phyloP scores from a whole-genome alignment of 257 asterid genomes.

The Solanum chmielewskii region DNA sequence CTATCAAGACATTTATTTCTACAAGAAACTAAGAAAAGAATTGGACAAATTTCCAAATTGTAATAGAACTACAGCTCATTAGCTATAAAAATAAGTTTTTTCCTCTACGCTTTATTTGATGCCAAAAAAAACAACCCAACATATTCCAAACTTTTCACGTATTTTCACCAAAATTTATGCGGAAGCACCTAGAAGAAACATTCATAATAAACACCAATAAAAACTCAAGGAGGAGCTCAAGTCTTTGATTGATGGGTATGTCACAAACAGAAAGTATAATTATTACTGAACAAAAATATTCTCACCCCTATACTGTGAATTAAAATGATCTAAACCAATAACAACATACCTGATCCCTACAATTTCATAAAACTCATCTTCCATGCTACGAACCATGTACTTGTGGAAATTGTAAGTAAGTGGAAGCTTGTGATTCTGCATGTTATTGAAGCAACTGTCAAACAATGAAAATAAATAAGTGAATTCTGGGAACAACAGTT shows the following conservation, averaged over 20 bases:
- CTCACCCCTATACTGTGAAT: background rate
- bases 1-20: background rate
- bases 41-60: background rate
- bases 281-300: background rate
- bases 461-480: background rate
- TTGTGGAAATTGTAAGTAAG: constrained; percentile 68
- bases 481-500: background rate
- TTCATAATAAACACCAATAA: background rate
- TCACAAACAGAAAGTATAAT: background rate
- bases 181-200: background rate
- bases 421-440: constrained; percentile 78
- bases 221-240: background rate
- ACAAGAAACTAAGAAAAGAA: background rate
- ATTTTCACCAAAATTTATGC: background rate
- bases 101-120: background rate
- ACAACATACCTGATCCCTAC: constrained; percentile 72
- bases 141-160: background rate
- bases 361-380: constrained; percentile 73
- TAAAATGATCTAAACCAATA: background rate
- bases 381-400: constrained; percentile 92
- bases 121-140: background rate
- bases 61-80: background rate
- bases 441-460: background rate
- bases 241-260: background rate
- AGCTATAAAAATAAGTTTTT: background rate